These are phyloP conservation scores for Taxillus chinensis DNA, from an alignment of 164 flowering plant species.

Conservation along the genomic window DNA sequence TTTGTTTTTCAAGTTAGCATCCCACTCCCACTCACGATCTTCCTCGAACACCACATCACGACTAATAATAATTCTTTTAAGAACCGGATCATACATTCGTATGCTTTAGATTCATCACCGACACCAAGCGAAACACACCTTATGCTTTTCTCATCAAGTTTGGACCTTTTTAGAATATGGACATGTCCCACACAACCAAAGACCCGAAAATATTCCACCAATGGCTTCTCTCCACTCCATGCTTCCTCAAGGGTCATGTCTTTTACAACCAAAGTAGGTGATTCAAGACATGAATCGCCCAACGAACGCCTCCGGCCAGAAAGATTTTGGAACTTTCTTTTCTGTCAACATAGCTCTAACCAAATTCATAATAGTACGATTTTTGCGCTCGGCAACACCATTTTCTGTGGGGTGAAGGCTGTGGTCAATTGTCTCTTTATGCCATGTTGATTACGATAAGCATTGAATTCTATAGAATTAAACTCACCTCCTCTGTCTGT, in stretches of 20 bases:
- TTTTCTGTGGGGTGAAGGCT: constrained; percentile 6
- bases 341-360: not conserved
- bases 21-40: constrained; percentile 2
- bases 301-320: no score
- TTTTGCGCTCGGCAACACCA: not conserved
- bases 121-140: not conserved
- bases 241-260: no score
- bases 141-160: constrained; percentile 2
- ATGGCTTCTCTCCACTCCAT: not conserved
- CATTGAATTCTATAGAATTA: no score
- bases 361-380: not conserved
- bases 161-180: not conserved
- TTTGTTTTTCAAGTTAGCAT: constrained; percentile 6
- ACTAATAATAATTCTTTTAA: no score
- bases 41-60: not conserved
- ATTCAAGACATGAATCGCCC: no score
- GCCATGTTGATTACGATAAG: not conserved
- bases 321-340: no score
- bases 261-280: no score
- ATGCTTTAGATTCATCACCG: not conserved
- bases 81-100: no score
- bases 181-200: not conserved
- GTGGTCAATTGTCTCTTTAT: not conserved
- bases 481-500: no score
- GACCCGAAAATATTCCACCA: not conserved